phyloP scores from a whole-genome alignment of 202 grass and related monocot genomes.

The Tripidium arundinaceum region DNA sequence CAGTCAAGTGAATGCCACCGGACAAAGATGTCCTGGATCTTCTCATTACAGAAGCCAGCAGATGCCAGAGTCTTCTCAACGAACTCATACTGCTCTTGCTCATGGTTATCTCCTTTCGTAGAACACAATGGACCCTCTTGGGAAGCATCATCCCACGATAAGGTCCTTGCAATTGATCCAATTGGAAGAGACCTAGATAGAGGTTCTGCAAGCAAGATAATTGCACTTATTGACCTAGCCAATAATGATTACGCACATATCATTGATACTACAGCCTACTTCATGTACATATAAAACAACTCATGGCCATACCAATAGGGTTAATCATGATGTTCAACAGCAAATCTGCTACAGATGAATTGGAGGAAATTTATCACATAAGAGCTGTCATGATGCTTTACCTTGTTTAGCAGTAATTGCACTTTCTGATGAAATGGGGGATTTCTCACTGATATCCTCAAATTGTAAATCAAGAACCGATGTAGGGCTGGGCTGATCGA shows the following conservation, averaged over 20 bases:
- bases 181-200: conserved; percentile 74
- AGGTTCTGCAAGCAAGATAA: conserved; percentile 56
- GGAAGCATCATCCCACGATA: conserved; percentile 69
- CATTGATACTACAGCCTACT: conserved; percentile 20
- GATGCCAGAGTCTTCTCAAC: conserved; percentile 55
- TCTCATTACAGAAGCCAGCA: conserved; percentile 38
- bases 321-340: conserved; percentile 23
- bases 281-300: conserved; percentile 2
- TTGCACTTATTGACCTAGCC: conserved; percentile 19
- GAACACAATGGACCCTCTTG: conserved; percentile 28
- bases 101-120: conserved; percentile 31
- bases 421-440: conserved; percentile 43
- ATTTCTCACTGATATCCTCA: conserved; percentile 49
- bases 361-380: neutral
- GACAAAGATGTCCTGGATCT: conserved; percentile 38
- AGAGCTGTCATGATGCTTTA: conserved; percentile 16
- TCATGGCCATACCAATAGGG: neutral
- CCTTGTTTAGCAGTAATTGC: conserved; percentile 49
- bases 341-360: conserved; percentile 1
- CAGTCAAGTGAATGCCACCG: conserved; percentile 63
- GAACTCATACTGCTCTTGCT: conserved; percentile 53
- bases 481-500: conserved; percentile 71
- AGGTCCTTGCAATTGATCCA: conserved; percentile 68
- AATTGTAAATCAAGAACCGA: conserved; percentile 62
- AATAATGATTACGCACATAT: conserved; percentile 19